A percentile compares a stretch with the other conserved stretches of the same genome.
These are phyloP conservation scores for Exophiala bonariae DNA, from an alignment of 2,329 filamentous ascomycete genomes.

Conservation along the genomic window DNA sequence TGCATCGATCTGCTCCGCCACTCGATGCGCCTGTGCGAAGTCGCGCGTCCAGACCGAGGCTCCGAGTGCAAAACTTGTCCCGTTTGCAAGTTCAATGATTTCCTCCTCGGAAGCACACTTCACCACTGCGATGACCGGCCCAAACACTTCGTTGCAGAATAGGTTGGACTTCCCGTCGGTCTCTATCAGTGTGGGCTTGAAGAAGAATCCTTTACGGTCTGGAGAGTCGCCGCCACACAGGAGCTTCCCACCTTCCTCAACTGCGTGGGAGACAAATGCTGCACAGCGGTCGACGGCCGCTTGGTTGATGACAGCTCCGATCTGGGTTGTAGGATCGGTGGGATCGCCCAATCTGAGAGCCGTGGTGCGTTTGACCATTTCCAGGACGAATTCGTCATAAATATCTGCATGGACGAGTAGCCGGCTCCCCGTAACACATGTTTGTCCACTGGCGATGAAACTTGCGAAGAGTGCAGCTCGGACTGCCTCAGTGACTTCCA, in stretches of 20 bases:
- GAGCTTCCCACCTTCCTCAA: constrained; percentile 41
- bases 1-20: constrained; percentile 48
- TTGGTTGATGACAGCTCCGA: constrained; percentile 63
- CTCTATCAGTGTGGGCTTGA: constrained; percentile 49
- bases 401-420: constrained; percentile 52
- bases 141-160: constrained; percentile 49
- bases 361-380: constrained; percentile 51
- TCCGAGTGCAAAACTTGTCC: constrained; percentile 51
- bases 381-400: constrained; percentile 39
- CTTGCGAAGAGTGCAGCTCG: constrained; percentile 38
- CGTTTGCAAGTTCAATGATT: constrained; percentile 50
- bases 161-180: constrained; percentile 28
- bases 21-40: constrained; percentile 48
- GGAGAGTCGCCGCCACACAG: constrained; percentile 51
- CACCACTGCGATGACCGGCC: constrained; percentile 52
- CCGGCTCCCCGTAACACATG: constrained; percentile 56
- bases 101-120: constrained; percentile 49
- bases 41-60: constrained; percentile 54
- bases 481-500: constrained; percentile 27
- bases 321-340: constrained; percentile 57
- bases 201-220: constrained; percentile 54
- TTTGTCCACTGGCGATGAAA: constrained; percentile 57
- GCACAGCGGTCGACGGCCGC: constrained; percentile 44
- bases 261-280: constrained; percentile 36
- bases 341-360: constrained; percentile 58